Base-by-base conservation (phyloP, 2,329 filamentous ascomycete genomes). In the Geoglossum cookeanum region DNA sequence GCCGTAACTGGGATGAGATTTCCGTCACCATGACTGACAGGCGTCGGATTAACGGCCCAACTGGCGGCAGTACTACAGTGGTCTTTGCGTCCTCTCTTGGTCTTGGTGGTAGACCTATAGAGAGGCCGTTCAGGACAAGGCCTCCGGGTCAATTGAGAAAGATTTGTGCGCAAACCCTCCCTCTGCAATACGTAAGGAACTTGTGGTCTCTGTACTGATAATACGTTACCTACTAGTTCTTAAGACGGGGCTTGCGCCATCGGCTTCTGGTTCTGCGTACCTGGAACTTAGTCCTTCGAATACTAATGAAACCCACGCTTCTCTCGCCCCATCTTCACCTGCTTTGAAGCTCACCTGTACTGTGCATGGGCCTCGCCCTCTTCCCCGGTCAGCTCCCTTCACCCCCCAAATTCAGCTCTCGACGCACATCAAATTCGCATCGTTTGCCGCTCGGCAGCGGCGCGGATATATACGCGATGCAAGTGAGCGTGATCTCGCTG, bases 391-490 rank as follows among this genome's bases (percentile, higher is more conserved):
- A 58, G 87, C 88, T 32, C 84, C 88, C 1, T 98, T 96, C 72
- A 92, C 87, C 56, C 88, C 92, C 8, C 90, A 95, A 64, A 81
- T 97, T 61, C 84, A 96, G 49, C 78, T 98, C 55, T 88, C 86
- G 13, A 94, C 91, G 2, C 88, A 95, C 63, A 85, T 98, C 66
- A 98, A 97, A 72, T 97, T 94, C 68, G 90, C 92, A 0, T 90
- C 92, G 0, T 98, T 98, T 67, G 91, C 92, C 1, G 88, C 87
- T 4, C 79, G 85, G 58, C 79, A 84, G 64, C 78, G 92, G 59
- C 80, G 86, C 67, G 88, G 90, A 11, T 95, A 96, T 67, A 74
- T 95, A 27, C 82, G 90, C 52, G 91, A 97, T 68, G 77, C 84
- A 15, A 84, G 78, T 60, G 92, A 98, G 72, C 80, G 90, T 55